Conservation (phyloP, 441 rosid species). For the Raphanus hybrid region DNA sequence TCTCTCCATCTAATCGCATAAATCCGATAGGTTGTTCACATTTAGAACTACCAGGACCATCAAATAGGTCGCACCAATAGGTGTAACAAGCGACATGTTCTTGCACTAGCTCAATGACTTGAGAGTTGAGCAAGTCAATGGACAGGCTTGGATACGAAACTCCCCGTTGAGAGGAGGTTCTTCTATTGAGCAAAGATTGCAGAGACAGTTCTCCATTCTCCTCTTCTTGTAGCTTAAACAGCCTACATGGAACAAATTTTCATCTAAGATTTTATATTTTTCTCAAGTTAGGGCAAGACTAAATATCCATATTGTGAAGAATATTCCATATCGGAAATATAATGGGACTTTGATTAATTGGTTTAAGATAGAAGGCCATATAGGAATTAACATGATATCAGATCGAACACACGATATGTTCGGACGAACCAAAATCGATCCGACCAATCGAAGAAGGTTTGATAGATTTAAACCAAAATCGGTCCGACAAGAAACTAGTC, state of each 20-base stretch:
- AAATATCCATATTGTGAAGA: background rate
- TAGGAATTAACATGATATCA: background rate
- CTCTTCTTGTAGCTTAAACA: slow-evolving; percentile 27
- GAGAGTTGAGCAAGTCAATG: slow-evolving; percentile 4
- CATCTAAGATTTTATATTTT: background rate
- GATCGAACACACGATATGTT: background rate
- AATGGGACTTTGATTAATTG: background rate
- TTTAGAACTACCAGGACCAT: background rate
- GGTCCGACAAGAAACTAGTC: background rate
- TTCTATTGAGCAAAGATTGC: background rate
- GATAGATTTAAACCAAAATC: background rate
- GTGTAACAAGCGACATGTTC: slow-evolving; percentile 9
- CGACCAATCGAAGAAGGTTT: background rate
- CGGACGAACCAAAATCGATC: background rate
- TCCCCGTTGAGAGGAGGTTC: slow-evolving; percentile 38
- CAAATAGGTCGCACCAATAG: background rate
- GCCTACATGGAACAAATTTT: background rate
- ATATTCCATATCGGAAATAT: background rate
- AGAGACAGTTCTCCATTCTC: slow-evolving; percentile 35
- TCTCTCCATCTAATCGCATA: background rate
- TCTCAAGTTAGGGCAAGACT: background rate
- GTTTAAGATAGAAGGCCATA: background rate
- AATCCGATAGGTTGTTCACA: slow-evolving; percentile 6
- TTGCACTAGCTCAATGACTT: background rate
- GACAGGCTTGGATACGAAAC: slow-evolving; percentile 18